Evolutionary conservation across 2,329 filamentous ascomycete species (phyloP).

Genomic region (Penicillium sp.): DNA sequence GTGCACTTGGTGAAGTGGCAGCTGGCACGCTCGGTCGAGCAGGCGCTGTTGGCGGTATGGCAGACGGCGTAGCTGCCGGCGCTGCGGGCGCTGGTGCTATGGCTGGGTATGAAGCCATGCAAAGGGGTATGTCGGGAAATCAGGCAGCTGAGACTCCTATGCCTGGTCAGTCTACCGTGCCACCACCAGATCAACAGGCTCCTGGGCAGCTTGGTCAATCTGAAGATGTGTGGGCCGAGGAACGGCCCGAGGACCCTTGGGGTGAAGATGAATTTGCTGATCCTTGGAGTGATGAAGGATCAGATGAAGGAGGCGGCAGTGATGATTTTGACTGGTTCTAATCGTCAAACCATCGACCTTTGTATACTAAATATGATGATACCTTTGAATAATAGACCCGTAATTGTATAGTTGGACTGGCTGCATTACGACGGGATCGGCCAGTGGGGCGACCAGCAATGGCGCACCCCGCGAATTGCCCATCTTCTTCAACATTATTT

Average conservation of each 20-base stretch:
- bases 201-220: constrained; percentile 31
- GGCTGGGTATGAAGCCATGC: constrained; percentile 69
- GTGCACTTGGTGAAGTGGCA: constrained; percentile 37
- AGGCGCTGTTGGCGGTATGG: constrained; percentile 50
- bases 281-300: constrained; percentile 27
- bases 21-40: constrained; percentile 34
- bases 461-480: constrained; percentile 14
- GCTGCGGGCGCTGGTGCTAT: constrained; percentile 63
- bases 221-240: constrained; percentile 38
- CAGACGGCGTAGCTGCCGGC: constrained; percentile 51
- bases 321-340: constrained; percentile 39
- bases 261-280: constrained; percentile 22
- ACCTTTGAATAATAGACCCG: not conserved
- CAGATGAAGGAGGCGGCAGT: constrained; percentile 33
- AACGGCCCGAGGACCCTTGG: constrained; percentile 32
- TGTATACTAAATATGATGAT: constrained; percentile 12
- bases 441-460: constrained; percentile 13
- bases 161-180: constrained; percentile 25
- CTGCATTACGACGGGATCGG: constrained; percentile 15
- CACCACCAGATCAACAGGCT: constrained; percentile 26
- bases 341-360: not conserved
- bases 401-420: not conserved
- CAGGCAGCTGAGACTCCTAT: constrained; percentile 25
- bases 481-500: constrained; percentile 5
- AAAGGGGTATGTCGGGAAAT: constrained; percentile 53